phyloP scores from a whole-genome alignment of 106 monocot genomes.

The Narthecium ossifragum region DNA sequence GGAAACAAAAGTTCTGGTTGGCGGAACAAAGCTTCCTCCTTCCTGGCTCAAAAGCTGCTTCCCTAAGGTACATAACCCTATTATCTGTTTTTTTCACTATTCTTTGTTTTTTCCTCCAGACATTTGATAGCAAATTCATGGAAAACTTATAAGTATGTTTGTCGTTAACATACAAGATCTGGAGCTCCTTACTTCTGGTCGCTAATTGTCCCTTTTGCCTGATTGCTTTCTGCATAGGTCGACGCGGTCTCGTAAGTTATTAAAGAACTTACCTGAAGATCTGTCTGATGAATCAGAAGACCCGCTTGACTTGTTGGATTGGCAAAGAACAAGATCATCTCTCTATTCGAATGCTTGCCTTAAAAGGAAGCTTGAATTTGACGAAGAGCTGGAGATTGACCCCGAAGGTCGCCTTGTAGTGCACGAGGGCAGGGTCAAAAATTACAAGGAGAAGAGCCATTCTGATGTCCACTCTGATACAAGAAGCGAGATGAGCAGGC shows the following conservation, averaged over 20 bases:
- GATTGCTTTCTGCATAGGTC: conserved; percentile 17
- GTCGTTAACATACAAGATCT: no score
- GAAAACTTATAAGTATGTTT: no score
- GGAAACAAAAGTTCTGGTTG: conserved; percentile 13
- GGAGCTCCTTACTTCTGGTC: no score
- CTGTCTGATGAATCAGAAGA: conserved; percentile 33
- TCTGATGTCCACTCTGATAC: conserved; percentile 25
- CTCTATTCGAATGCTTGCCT: conserved; percentile 21
- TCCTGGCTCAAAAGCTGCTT: conserved; percentile 23
- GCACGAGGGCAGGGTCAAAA: conserved; percentile 27
- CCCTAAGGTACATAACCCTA: no score
- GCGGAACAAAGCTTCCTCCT: conserved; percentile 12
- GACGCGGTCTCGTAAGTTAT: conserved; percentile 14
- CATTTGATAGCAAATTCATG: background rate
- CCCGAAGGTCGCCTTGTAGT: conserved; percentile 81
- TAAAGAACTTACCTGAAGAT: conserved; percentile 49
- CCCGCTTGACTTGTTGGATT: conserved; percentile 74
- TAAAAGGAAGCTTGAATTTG: conserved; percentile 39
- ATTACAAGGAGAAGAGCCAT: conserved; percentile 29
- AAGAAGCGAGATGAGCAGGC: conserved; percentile 23
- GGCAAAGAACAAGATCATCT: conserved; percentile 53
- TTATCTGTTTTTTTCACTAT: background rate
- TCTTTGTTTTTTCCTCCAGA: background rate
- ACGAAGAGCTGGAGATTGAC: conserved; percentile 65
- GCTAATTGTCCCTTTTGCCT: no score